These are phyloP conservation scores for Emergomyces pasteurianus DNA, from an alignment of 2,329 filamentous ascomycete species.

Conservation along the genomic window DNA sequence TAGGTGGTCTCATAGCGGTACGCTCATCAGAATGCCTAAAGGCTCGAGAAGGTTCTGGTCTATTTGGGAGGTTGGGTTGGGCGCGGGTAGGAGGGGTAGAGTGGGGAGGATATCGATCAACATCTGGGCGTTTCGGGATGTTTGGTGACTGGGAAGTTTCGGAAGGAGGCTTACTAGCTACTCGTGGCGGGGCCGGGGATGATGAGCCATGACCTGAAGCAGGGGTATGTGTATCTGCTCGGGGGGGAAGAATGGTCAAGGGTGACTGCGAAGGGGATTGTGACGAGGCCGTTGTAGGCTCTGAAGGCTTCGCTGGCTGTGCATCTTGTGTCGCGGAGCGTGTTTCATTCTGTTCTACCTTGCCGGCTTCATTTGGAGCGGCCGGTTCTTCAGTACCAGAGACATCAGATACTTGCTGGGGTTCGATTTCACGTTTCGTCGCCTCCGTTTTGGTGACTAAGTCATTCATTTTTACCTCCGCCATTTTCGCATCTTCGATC, in stretches of 20 bases:
- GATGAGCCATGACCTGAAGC: neutral
- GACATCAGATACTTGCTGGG: neutral
- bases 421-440: slow-evolving; percentile 7
- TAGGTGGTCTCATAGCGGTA: slow-evolving; percentile 26
- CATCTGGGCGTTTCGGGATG: slow-evolving; percentile 29
- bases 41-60: slow-evolving; percentile 21
- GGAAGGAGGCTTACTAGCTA: slow-evolving; percentile 11
- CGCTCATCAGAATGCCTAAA: slow-evolving; percentile 26
- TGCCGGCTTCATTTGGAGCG: slow-evolving; percentile 2
- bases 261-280: neutral
- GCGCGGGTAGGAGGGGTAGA: slow-evolving; percentile 18
- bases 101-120: slow-evolving; percentile 19
- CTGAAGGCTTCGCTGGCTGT: neutral
- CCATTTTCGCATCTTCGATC: slow-evolving; percentile 35
- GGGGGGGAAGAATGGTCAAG: neutral
- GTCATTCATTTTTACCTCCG: slow-evolving; percentile 15
- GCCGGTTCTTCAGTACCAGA: slow-evolving; percentile 7
- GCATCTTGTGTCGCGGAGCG: slow-evolving; percentile 6
- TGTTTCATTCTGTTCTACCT: slow-evolving; percentile 1
- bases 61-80: slow-evolving; percentile 26
- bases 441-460: slow-evolving; percentile 7
- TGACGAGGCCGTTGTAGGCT: neutral
- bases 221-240: neutral
- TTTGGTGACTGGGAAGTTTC: slow-evolving; percentile 20
- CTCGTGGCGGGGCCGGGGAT: neutral